Percentiles rank a stretch among this genome's conserved stretches.
Evolutionary conservation across 768 basidiomycete species (phyloP).

Genomic region (Xanthoconium stramineum): DNA sequence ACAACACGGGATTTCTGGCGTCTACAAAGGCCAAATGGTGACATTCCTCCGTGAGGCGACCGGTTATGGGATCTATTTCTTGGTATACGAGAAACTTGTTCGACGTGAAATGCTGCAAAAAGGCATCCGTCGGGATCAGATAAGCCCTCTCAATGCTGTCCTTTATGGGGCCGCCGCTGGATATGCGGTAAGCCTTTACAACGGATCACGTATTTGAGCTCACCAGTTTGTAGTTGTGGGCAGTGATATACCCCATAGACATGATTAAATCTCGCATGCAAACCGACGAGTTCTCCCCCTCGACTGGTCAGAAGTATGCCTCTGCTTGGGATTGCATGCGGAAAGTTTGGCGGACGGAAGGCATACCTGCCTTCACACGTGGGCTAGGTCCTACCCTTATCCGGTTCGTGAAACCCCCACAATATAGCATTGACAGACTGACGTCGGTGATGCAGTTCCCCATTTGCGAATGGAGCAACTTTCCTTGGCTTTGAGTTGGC

Average conservation of each 20-base stretch:
- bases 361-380: slow-evolving; percentile 80
- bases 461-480: slow-evolving; percentile 95
- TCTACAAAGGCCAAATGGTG: slow-evolving; percentile 91
- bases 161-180: slow-evolving; percentile 91
- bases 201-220: slow-evolving; percentile 1
- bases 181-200: slow-evolving; percentile 63
- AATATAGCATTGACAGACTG: slow-evolving; percentile 1
- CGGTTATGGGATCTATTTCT: slow-evolving; percentile 87
- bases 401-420: slow-evolving; percentile 48
- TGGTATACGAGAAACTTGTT: slow-evolving; percentile 89
- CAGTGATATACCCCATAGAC: slow-evolving; percentile 92
- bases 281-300: slow-evolving; percentile 80
- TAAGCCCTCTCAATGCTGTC: slow-evolving; percentile 73
- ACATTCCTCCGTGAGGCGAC: slow-evolving; percentile 81
- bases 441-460: slow-evolving; percentile 55
- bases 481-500: slow-evolving; percentile 96
- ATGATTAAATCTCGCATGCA: slow-evolving; percentile 97
- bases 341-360: slow-evolving; percentile 81
- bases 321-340: slow-evolving; percentile 81
- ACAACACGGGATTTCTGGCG: slow-evolving; percentile 71
- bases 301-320: slow-evolving; percentile 77
- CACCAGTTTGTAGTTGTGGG: slow-evolving; percentile 61
- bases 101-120: slow-evolving; percentile 79
- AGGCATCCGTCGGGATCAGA: slow-evolving; percentile 69
- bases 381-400: slow-evolving; percentile 93